phyloP scores from a whole-genome alignment of 768 basidiomycete species.

The Boletellus ananiceps region DNA sequence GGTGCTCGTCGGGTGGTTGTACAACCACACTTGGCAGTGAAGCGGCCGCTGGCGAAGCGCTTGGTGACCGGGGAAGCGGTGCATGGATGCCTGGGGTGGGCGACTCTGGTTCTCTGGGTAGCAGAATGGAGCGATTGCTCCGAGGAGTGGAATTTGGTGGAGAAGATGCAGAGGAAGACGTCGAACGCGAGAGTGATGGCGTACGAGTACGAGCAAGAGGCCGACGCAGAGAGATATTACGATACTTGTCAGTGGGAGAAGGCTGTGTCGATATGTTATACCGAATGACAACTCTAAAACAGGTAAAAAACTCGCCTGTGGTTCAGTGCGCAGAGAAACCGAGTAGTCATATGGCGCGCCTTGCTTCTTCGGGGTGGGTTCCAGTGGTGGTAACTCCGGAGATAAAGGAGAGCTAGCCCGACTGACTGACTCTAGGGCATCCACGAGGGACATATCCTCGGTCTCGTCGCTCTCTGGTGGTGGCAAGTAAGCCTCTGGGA shows the following conservation, averaged over 20 bases:
- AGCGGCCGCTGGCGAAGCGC: slow-evolving; percentile 43
- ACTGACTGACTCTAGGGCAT: slow-evolving; percentile 55
- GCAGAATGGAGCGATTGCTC: slow-evolving; percentile 44
- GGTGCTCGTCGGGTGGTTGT: slow-evolving; percentile 18
- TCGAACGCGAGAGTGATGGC: slow-evolving; percentile 62
- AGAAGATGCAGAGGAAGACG: slow-evolving; percentile 49
- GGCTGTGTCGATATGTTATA: slow-evolving; percentile 35
- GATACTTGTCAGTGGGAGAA: slow-evolving; percentile 59
- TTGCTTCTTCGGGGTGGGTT: slow-evolving; percentile 52
- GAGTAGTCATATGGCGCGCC: slow-evolving; percentile 45
- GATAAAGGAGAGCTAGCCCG: slow-evolving; percentile 46
- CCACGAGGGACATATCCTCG: slow-evolving; percentile 47
- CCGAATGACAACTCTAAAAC: not conserved
- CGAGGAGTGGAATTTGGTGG: slow-evolving; percentile 62
- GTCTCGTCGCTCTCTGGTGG: slow-evolving; percentile 42
- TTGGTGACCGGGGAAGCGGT: slow-evolving; percentile 50
- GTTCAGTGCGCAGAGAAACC: slow-evolving; percentile 55
- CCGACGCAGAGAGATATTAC: slow-evolving; percentile 57
- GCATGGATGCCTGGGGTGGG: slow-evolving; percentile 43
- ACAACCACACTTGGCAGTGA: slow-evolving; percentile 22
- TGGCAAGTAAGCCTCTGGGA: slow-evolving; percentile 51
- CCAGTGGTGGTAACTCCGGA: slow-evolving; percentile 32
- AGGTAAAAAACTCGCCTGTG: slow-evolving; percentile 41
- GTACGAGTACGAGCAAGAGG: slow-evolving; percentile 52
- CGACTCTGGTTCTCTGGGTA: slow-evolving; percentile 41